These are phyloP conservation scores for Hypoxylon fragiforme DNA, from an alignment of 495 filamentous ascomycete species.

Conservation along the genomic window DNA sequence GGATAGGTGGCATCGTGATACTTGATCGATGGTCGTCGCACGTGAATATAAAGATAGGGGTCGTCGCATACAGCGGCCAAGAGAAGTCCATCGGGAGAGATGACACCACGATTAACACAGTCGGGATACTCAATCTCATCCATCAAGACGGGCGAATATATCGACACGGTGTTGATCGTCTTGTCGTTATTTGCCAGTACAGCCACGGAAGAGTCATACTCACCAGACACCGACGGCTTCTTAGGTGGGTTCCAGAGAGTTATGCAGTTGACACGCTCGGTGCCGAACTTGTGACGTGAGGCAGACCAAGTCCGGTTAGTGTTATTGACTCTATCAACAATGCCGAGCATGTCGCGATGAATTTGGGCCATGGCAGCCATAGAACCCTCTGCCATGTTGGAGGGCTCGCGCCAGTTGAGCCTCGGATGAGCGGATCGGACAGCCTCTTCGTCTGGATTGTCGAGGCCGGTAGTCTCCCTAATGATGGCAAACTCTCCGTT, in stretches of 20 bases:
- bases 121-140: slow-evolving; percentile 72
- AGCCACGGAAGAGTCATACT: slow-evolving; percentile 51
- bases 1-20: slow-evolving; percentile 31
- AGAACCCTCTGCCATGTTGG: slow-evolving; percentile 41
- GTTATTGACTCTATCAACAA: slow-evolving; percentile 39
- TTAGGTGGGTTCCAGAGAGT: slow-evolving; percentile 55
- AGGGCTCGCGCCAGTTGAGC: slow-evolving; percentile 14
- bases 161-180: slow-evolving; percentile 76
- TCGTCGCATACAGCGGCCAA: slow-evolving; percentile 86
- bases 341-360: slow-evolving; percentile 37
- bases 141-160: slow-evolving; percentile 51
- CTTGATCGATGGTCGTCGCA: slow-evolving; percentile 42
- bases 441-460: slow-evolving; percentile 40
- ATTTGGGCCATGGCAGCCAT: slow-evolving; percentile 28
- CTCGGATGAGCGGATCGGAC: slow-evolving; percentile 31
- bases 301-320: slow-evolving; percentile 42
- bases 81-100: slow-evolving; percentile 83
- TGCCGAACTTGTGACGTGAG: slow-evolving; percentile 48
- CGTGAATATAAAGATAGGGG: slow-evolving; percentile 79
- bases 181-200: slow-evolving; percentile 80
- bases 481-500: slow-evolving; percentile 84
- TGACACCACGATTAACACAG: slow-evolving; percentile 86
- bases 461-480: slow-evolving; percentile 39
- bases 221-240: slow-evolving; percentile 27
- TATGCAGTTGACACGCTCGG: slow-evolving; percentile 58